Evolutionary conservation across 805 yeast genomes (phyloP), one percentile per base, ranked within the genome.

Genomic region (Wickerhamiella azyma): DNA sequence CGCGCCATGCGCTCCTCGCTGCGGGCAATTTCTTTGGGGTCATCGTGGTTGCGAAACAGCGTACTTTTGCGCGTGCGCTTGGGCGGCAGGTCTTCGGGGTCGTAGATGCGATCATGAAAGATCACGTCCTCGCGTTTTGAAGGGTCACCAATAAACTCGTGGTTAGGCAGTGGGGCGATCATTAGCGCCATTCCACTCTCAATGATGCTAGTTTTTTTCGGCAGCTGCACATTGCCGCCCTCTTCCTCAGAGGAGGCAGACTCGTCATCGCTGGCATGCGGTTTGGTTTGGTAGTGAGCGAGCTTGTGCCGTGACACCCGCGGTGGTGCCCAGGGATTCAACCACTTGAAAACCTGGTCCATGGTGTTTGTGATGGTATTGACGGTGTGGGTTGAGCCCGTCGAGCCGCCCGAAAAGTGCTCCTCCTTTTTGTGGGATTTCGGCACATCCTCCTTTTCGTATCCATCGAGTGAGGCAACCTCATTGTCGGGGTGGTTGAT

Each of bases 1-100:
- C 94, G 66, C 0, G 98, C 98, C 44, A 92, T 81, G 46, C 74
- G 71, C 53, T 92, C 97, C 55, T 83, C 89, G 17, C 71, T 57
- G 35, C 66, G 60, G 2, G 66, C 59, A 21, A 60, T 60, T 46
- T 68, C 70, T 13, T 54, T 55, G 46, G 51, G 47, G 16, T 46
- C 51, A n/a, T 52, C 44, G 8, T 41, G 47, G n/a, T 49, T 40
- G 16, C 13, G 26, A 26, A 21, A 16, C 8, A 33, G 9, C 10
- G 40, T 42, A 2, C n/a, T 30, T 9, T 48, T 46, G 36, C 52
- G 54, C 50, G 49, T 59, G 48, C 71, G 68, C 3, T 72, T 64
- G 3, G 71, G 71, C 1, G 95, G 95, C 4, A 81, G 64, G 52
- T 81, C 86, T 1, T 63, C 57, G 29, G 77, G 84, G 10, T 62